Conservation (phyloP, 768 basidiomycete species). For the Leccinum sublutescens region DNA sequence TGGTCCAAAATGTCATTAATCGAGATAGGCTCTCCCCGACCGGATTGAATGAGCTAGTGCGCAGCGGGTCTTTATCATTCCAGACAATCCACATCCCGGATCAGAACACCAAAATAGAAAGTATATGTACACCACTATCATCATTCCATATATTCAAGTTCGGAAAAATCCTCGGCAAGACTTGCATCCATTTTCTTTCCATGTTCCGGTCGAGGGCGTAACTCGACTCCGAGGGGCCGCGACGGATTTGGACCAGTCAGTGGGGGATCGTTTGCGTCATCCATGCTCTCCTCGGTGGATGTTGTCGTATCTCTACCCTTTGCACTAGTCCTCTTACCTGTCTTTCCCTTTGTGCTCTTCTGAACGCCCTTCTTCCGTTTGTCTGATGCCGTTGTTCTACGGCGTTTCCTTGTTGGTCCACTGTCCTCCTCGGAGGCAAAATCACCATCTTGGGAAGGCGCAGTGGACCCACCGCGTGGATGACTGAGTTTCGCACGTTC, state of each 20-base stretch:
- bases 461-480: conserved; percentile 14
- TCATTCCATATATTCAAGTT: conserved; percentile 4
- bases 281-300: conserved; percentile 17
- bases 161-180: conserved; percentile 9
- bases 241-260: conserved; percentile 10
- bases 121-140: conserved; percentile 5
- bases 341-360: not conserved
- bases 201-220: conserved; percentile 46
- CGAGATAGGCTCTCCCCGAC: not conserved
- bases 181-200: conserved; percentile 14
- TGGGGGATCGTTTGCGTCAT: conserved; percentile 9
- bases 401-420: conserved; percentile 34
- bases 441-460: conserved; percentile 27
- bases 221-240: conserved; percentile 28
- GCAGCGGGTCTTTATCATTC: conserved; percentile 2
- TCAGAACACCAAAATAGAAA: not conserved
- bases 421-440: conserved; percentile 27
- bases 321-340: not conserved
- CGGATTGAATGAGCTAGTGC: not conserved
- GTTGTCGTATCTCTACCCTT: conserved; percentile 1
- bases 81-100: not conserved
- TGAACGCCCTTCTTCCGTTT: conserved; percentile 5
- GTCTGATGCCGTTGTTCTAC: conserved; percentile 18
- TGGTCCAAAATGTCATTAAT: not conserved
- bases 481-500: conserved; percentile 26